phyloP scores from a whole-genome alignment of 78 protist genomes.

The Dictyostelium capitatum region DNA sequence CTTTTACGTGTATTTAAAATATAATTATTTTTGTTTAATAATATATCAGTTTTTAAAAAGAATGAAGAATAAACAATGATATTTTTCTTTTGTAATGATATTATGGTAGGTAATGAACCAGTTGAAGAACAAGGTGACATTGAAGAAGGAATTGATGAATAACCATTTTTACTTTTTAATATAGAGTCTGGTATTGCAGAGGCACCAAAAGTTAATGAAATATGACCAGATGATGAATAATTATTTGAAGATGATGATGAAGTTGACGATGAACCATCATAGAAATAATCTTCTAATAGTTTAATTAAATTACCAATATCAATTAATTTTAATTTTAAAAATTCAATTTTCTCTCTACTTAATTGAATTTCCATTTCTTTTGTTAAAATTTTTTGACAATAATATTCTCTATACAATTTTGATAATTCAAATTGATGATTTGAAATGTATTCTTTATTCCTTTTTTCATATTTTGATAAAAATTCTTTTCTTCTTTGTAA shows the following conservation, averaged over 20 bases:
- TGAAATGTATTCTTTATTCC: neutral
- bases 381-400: neutral
- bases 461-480: constrained; percentile 26
- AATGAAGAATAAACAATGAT: constrained; percentile 49
- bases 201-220: neutral
- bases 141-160: neutral
- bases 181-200: neutral
- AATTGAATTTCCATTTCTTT: constrained; percentile 9
- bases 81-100: constrained; percentile 16
- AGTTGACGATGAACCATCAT: constrained; percentile 2
- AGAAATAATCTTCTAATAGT: constrained; percentile 31
- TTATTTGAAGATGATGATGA: neutral
- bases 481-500: neutral
- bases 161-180: neutral
- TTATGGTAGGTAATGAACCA: neutral
- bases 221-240: neutral
- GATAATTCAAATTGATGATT: constrained; percentile 36
- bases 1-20: constrained; percentile 6
- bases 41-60: constrained; percentile 34
- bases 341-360: constrained; percentile 20
- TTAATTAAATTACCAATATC: constrained; percentile 40
- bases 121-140: neutral
- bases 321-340: constrained; percentile 28
- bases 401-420: constrained; percentile 23
- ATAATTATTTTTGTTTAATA: constrained; percentile 18